Evolutionary conservation across 176 grass and related monocot genomes (phyloP).

Genomic region (Rhynchospora pubera): DNA sequence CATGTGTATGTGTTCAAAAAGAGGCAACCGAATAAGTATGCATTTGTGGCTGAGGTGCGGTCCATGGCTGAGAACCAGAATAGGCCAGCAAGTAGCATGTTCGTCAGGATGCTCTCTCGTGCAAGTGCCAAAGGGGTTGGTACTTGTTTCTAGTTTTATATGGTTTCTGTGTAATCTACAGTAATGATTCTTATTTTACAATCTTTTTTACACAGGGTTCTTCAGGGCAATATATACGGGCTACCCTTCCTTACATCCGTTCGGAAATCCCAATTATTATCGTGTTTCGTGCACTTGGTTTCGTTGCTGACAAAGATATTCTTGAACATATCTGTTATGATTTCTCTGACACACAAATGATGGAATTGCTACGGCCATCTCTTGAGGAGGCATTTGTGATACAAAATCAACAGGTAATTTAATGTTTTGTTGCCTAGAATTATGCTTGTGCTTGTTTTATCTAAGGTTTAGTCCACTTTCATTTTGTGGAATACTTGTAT

Average conservation of each 20-base stretch:
- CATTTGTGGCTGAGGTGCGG: slow-evolving; percentile 89
- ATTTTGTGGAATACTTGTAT: background rate
- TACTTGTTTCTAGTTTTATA: slow-evolving; percentile 21
- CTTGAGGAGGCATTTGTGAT: slow-evolving; percentile 96
- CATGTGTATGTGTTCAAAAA: slow-evolving; percentile 99
- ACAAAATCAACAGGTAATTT: slow-evolving; percentile 93
- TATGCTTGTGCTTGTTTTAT: background rate
- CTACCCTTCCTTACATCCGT: slow-evolving; percentile 93
- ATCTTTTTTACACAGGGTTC: slow-evolving; percentile 50
- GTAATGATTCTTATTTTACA: slow-evolving; percentile 11
- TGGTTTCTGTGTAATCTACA: background rate
- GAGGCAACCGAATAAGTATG: slow-evolving; percentile 93
- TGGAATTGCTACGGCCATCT: slow-evolving; percentile 90
- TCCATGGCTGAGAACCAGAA: slow-evolving; percentile 97
- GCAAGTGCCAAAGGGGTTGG: slow-evolving; percentile 86
- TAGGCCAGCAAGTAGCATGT: slow-evolving; percentile 95
- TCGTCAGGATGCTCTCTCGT: slow-evolving; percentile 92
- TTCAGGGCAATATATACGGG: slow-evolving; percentile 96
- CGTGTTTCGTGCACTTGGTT: slow-evolving; percentile 92
- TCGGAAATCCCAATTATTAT: slow-evolving; percentile 97
- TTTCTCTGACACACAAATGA: slow-evolving; percentile 97
- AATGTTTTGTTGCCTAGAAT: background rate
- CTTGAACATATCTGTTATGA: slow-evolving; percentile 98
- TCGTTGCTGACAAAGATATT: slow-evolving; percentile 99
- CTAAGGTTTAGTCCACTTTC: background rate